These are phyloP conservation scores for Hypoxylon intermedium DNA, from an alignment of 495 filamentous ascomycete species.

Conservation along the genomic window DNA sequence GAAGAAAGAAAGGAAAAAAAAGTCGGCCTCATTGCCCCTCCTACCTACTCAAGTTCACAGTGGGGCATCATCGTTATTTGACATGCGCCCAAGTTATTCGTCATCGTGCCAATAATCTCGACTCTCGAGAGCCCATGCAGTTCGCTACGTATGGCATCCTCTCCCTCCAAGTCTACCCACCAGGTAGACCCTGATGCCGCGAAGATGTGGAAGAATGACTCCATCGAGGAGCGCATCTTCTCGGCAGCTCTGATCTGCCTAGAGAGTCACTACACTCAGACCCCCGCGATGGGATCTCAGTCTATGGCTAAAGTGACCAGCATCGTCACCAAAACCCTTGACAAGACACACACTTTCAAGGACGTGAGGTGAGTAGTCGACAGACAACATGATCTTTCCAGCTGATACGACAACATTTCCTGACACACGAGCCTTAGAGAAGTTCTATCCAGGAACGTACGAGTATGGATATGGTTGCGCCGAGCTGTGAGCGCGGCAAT, in stretches of 20 bases:
- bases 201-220: constrained; percentile 35
- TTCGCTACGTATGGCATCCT: constrained; percentile 26
- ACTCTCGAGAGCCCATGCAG: background rate
- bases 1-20: too few species aligned
- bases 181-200: constrained; percentile 15
- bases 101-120: background rate
- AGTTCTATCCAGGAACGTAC: constrained; percentile 62
- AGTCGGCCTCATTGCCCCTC: background rate
- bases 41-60: background rate
- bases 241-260: constrained; percentile 58
- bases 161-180: constrained; percentile 19
- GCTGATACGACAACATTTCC: constrained; percentile 47
- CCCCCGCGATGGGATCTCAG: constrained; percentile 55
- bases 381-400: constrained; percentile 28
- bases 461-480: constrained; percentile 74
- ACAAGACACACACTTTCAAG: constrained; percentile 59
- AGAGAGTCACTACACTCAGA: constrained; percentile 61
- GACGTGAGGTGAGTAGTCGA: constrained; percentile 58
- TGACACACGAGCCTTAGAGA: constrained; percentile 53
- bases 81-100: constrained; percentile 2
- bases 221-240: constrained; percentile 64
- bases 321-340: constrained; percentile 59
- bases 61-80: constrained; percentile 4
- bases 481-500: constrained; percentile 58
- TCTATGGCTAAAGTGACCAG: constrained; percentile 56